phyloP scores from a whole-genome alignment of 179 eudicot genomes.

The Drosera spatulata region DNA sequence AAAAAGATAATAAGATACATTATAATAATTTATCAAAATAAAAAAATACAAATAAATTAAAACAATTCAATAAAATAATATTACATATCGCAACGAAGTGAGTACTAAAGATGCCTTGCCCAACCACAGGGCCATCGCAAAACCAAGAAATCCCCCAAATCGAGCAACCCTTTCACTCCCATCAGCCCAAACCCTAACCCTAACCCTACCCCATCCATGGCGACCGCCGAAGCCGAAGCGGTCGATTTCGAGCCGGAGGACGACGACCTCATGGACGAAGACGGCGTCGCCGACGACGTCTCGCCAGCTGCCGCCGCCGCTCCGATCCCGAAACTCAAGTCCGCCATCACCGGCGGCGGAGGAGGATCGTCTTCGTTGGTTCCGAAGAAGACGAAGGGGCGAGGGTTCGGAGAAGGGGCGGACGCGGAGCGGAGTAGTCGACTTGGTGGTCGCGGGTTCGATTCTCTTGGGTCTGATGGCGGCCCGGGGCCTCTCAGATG shows the following conservation, averaged over 20 bases:
- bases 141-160: too few relatives aligned
- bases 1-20: too few relatives aligned
- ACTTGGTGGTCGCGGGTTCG: constrained; percentile 48
- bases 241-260: constrained; percentile 91
- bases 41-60: too few relatives aligned
- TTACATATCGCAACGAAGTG: too few relatives aligned
- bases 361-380: constrained; percentile 12
- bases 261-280: constrained; percentile 95
- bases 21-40: too few relatives aligned
- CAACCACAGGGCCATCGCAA: too few relatives aligned
- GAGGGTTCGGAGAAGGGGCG: constrained; percentile 67
- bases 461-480: constrained; percentile 63
- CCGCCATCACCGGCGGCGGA: constrained; percentile 64
- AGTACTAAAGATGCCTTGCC: too few relatives aligned
- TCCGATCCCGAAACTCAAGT: constrained; percentile 46
- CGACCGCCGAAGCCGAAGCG: constrained; percentile 69
- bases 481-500: constrained; percentile 88
- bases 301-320: constrained; percentile 23
- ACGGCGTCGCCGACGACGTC: constrained; percentile 26
- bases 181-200: too few relatives aligned
- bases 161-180: too few relatives aligned
- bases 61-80: too few relatives aligned
- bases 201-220: constrained; percentile 21
- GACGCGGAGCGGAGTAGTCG: constrained; percentile 44
- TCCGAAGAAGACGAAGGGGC: constrained; percentile 68